Conservation (phyloP, 441 rosid genomes). For the Pelargonium myrrhifolium region DNA sequence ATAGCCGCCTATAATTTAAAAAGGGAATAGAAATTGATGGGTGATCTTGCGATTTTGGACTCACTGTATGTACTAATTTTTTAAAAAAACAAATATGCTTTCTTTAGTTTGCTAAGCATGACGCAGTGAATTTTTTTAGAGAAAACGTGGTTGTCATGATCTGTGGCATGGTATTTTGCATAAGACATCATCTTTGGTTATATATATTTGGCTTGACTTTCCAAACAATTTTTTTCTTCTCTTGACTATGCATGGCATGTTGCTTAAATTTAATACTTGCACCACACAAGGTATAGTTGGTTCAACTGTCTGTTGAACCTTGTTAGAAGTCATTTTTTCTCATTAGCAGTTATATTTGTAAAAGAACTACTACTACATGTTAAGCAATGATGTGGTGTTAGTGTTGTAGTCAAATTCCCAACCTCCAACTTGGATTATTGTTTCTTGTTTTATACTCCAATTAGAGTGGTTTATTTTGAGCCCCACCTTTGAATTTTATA, state of each 20-base stretch:
- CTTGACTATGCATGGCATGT: neutral
- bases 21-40: neutral
- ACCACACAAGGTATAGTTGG: neutral
- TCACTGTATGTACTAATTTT: neutral
- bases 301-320: neutral
- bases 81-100: neutral
- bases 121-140: neutral
- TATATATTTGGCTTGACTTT: neutral
- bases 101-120: neutral
- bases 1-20: too few species aligned
- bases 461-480: neutral
- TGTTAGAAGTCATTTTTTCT: neutral
- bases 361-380: neutral
- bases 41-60: neutral
- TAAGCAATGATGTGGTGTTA: neutral
- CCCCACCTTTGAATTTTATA: neutral
- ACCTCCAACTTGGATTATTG: constrained; percentile 3
- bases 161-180: neutral
- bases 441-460: neutral
- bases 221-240: neutral
- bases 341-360: too few species aligned
- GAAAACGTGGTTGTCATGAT: neutral
- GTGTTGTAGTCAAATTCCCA: neutral
- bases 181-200: neutral
- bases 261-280: neutral